Evolutionary conservation across 306 rosid genomes (phyloP).

Genomic region (Herpetospermum pedunculosum): DNA sequence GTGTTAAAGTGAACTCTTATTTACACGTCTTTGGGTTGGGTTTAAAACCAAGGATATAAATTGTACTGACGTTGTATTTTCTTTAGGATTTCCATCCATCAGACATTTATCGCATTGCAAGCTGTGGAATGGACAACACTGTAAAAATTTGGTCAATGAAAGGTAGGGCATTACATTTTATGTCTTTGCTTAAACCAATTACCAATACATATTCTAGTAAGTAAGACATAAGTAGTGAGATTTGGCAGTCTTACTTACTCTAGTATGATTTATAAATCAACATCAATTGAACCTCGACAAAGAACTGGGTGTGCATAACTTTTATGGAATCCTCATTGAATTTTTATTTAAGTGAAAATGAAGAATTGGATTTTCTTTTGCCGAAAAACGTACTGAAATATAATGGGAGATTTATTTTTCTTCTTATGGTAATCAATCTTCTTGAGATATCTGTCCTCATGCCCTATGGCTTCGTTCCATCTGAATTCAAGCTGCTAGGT

Average conservation of each 20-base stretch:
- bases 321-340: not conserved
- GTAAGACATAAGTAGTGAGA: not conserved
- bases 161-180: conserved; percentile 30
- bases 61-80: conserved; percentile 12
- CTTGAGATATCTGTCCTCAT: not conserved
- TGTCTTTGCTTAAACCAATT: not conserved
- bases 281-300: not conserved
- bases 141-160: conserved; percentile 98
- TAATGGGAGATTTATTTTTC: not conserved
- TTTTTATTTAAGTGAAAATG: not conserved
- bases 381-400: not conserved
- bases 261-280: not conserved
- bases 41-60: not conserved
- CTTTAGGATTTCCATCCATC: conserved; percentile 87
- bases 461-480: not conserved
- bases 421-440: not conserved
- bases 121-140: conserved; percentile 98
- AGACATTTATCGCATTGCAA: conserved; percentile 67
- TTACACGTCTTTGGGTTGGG: not conserved
- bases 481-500: not conserved
- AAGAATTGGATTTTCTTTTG: not conserved
- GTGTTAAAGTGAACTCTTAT: not conserved
- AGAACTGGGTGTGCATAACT: not conserved
- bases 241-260: not conserved
- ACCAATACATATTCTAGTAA: not conserved